Base-by-base conservation (phyloP, 108 stramenopile genomes). In the Craspedostauros australis region DNA sequence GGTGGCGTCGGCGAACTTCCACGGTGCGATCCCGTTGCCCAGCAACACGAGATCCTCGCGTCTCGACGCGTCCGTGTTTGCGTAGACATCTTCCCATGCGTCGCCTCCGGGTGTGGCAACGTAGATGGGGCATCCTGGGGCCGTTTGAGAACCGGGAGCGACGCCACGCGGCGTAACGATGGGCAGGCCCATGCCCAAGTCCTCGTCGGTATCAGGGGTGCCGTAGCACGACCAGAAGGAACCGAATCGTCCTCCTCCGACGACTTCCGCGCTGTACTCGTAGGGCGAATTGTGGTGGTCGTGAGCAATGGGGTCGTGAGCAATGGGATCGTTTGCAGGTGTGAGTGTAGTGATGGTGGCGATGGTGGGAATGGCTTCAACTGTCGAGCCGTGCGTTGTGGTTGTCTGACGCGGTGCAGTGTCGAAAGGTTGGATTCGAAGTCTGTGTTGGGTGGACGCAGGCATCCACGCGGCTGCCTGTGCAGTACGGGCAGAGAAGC, bases 31-130 rank as follows among this genome's bases (percentile, higher is more conserved):
- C 9, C 75, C 75, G 37, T 86, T 86, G 18, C 72, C 72, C 3
- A 82, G 56, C 50, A 72, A 82, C 14, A 82, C 78, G 28, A 86
- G 53, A 58, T 86, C 85, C 18, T 61, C 24, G 46, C 66, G 53
- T 52, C 85, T 62, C 34, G 59, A 26, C 7, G 59, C 36, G 40
- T 57, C 29, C 24, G 85, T 86, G 19, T 62, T 36, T 4, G 61
- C 31, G 55, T 69, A 72, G 31, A 86, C 72, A 24, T 55, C 34
- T n/a, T 0, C 8, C 31, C 76, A 74, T 1, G 72, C 60, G 2
- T 59, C 46, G 27, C 74, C 59, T n/a, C 63, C 56, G 15, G 79
- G 80, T 26, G 73, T 62, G 16, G 73, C 74, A 0, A 82, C 78
- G 47, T 64, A 68, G 15, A 86, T 70, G 27, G 80, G 85, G 6